Evolutionary conservation across 805 yeast species (phyloP).

Genomic region (Starmerella cellae): DNA sequence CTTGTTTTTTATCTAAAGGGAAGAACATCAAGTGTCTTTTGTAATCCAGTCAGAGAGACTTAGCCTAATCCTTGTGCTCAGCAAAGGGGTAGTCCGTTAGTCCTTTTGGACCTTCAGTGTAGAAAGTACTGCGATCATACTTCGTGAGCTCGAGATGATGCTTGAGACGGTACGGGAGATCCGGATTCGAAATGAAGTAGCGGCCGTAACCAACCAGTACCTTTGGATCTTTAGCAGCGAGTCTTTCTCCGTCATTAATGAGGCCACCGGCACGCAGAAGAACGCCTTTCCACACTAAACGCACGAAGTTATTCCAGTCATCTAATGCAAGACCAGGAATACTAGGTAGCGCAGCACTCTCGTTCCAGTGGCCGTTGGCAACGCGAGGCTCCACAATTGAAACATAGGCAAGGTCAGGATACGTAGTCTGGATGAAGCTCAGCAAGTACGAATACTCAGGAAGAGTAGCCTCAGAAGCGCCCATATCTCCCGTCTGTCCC

Average conservation of each 20-base stretch:
- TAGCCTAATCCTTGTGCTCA: not conserved
- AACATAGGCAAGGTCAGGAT: conserved; percentile 32
- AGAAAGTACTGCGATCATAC: conserved; percentile 40
- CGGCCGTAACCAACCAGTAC: conserved; percentile 35
- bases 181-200: conserved; percentile 43
- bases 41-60: no score
- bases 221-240: conserved; percentile 23
- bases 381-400: conserved; percentile 38
- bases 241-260: conserved; percentile 1
- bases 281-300: conserved; percentile 19
- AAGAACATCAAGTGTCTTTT: no score
- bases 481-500: conserved; percentile 25
- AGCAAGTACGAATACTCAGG: conserved; percentile 34
- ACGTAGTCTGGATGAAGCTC: conserved; percentile 26
- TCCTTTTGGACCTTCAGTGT: conserved; percentile 31
- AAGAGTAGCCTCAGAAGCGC: conserved; percentile 22
- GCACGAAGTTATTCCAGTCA: conserved; percentile 17
- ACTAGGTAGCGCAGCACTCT: not conserved
- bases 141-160: conserved; percentile 31
- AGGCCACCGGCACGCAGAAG: conserved; percentile 20
- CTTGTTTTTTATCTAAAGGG: no score
- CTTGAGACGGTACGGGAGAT: conserved; percentile 35
- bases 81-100: conserved; percentile 33
- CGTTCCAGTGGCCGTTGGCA: conserved; percentile 10
- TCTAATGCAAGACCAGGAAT: conserved; percentile 14